These are phyloP conservation scores for Lactarius sanguifluus DNA, from an alignment of 768 basidiomycete genomes.

Conservation along the genomic window DNA sequence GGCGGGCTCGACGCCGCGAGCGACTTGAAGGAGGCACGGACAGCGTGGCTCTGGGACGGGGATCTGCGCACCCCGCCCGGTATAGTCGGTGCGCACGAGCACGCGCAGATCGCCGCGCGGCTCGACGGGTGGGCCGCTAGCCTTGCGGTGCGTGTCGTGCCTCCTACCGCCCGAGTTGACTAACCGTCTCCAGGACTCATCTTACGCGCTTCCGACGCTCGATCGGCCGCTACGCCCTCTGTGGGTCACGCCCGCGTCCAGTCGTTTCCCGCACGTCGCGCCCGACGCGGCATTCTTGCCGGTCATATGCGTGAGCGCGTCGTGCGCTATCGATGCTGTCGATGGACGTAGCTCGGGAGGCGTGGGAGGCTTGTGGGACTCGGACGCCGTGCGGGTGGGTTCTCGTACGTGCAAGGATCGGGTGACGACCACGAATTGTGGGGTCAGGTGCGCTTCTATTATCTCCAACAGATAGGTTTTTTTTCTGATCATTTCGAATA, in stretches of 20 bases:
- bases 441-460: constrained; percentile 57
- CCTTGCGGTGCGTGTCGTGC: constrained; percentile 53
- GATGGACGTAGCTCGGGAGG: constrained; percentile 50
- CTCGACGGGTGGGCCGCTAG: constrained; percentile 66
- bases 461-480: background rate
- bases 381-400: constrained; percentile 66
- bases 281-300: constrained; percentile 51
- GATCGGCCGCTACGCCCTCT: constrained; percentile 72
- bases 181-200: constrained; percentile 53
- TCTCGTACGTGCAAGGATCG: constrained; percentile 87
- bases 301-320: constrained; percentile 84
- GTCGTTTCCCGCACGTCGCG: constrained; percentile 45
- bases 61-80: constrained; percentile 69
- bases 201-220: constrained; percentile 64
- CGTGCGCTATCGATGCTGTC: constrained; percentile 61
- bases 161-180: too few species aligned
- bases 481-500: background rate
- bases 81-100: constrained; percentile 71
- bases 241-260: constrained; percentile 81
- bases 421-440: constrained; percentile 95
- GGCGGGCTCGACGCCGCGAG: constrained; percentile 16
- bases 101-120: constrained; percentile 66
- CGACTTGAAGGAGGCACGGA: constrained; percentile 47
- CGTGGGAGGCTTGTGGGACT: constrained; percentile 43
- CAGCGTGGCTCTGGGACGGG: constrained; percentile 27